Evolutionary conservation across 306 rosid genomes (phyloP).

Genomic region (Casuarina equisetifolia): DNA sequence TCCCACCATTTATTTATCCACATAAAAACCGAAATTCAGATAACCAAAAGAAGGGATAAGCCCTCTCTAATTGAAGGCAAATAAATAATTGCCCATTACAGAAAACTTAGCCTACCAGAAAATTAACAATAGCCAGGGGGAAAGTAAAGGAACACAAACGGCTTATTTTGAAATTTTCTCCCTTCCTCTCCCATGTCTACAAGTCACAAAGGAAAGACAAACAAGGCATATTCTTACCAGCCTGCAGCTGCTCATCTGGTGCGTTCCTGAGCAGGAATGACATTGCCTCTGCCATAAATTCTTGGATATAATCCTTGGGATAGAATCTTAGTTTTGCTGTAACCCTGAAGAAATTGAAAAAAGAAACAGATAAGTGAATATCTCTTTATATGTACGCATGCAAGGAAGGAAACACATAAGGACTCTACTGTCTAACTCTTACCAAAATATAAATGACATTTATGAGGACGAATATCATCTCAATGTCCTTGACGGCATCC

Average conservation of each 20-base stretch:
- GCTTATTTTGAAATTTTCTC: not conserved
- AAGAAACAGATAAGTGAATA: not conserved
- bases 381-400: not conserved
- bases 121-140: no score
- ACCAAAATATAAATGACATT: not conserved
- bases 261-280: conserved; percentile 82
- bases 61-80: no score
- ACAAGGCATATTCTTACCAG: conserved; percentile 51
- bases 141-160: not conserved
- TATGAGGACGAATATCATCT: not conserved
- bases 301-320: conserved; percentile 73
- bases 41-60: no score
- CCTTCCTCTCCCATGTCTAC: not conserved
- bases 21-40: no score
- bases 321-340: conserved; percentile 72
- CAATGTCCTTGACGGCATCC: not conserved
- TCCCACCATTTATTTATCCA: no score
- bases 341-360: conserved; percentile 48
- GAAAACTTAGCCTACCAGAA: no score
- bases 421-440: not conserved
- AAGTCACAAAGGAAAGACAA: not conserved
- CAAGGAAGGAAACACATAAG: not conserved
- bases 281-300: conserved; percentile 79
- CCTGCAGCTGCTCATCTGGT: conserved; percentile 63
- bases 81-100: no score